Conservation (phyloP, 192 early-diverging fungal species). For the Entrophospora sp. region DNA sequence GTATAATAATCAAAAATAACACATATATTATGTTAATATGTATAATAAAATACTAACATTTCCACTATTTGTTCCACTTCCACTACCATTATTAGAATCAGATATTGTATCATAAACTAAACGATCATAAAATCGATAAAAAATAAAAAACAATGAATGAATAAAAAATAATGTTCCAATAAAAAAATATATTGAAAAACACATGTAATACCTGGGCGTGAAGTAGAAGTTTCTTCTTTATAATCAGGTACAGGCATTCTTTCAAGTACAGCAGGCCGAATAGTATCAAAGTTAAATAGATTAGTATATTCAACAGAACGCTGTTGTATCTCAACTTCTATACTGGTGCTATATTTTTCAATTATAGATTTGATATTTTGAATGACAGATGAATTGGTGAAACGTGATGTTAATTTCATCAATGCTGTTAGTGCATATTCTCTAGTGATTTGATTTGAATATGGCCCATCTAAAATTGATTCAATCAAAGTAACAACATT, state of each 20-base stretch:
- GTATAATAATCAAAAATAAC: background rate
- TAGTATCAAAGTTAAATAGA: constrained; percentile 64
- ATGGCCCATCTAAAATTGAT: constrained; percentile 69
- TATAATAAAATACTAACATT: background rate
- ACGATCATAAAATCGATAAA: background rate
- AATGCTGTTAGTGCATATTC: constrained; percentile 82
- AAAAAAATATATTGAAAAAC: background rate
- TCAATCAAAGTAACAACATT: constrained; percentile 71
- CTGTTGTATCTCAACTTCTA: constrained; percentile 89
- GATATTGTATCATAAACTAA: background rate
- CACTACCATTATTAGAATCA: background rate
- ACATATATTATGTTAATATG: background rate
- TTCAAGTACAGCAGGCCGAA: constrained; percentile 77
- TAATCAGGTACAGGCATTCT: constrained; percentile 84
- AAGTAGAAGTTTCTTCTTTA: constrained; percentile 26
- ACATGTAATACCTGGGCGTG: constrained; percentile 4
- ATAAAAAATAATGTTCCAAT: background rate
- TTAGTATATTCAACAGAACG: constrained; percentile 86
- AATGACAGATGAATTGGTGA: constrained; percentile 41
- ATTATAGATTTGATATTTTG: constrained; percentile 53
- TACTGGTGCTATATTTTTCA: constrained; percentile 52
- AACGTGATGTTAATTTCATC: constrained; percentile 81
- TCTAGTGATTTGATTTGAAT: constrained; percentile 66
- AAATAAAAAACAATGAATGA: background rate
- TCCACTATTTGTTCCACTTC: background rate